phyloP scores from a whole-genome alignment of 805 yeast species.

The Pichia scutulata region DNA sequence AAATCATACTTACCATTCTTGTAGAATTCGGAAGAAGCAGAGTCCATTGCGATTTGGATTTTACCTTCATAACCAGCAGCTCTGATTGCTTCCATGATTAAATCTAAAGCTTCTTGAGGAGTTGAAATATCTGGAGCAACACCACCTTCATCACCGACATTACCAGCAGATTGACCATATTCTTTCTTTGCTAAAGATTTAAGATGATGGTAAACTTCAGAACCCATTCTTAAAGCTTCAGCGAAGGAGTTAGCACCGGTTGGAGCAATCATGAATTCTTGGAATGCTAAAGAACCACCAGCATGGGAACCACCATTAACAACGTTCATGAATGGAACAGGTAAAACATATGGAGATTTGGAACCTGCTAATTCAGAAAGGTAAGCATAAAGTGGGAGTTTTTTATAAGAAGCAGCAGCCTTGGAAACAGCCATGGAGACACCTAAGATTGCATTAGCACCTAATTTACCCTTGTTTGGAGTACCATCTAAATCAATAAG shows the following conservation, averaged over 20 bases:
- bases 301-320: slow-evolving; percentile 99
- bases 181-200: slow-evolving; percentile 87
- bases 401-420: slow-evolving; percentile 97
- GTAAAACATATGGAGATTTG: slow-evolving; percentile 81
- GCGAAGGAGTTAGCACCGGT: slow-evolving; percentile 82
- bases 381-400: slow-evolving; percentile 89
- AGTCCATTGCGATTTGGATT: slow-evolving; percentile 88
- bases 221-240: slow-evolving; percentile 94
- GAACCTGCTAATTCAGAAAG: slow-evolving; percentile 74
- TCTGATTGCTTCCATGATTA: slow-evolving; percentile 83
- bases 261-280: slow-evolving; percentile 99
- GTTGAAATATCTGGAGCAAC: slow-evolving; percentile 97
- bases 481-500: slow-evolving; percentile 88
- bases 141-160: slow-evolving; percentile 99
- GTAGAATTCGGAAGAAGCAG: slow-evolving; percentile 97
- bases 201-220: slow-evolving; percentile 96
- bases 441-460: slow-evolving; percentile 98
- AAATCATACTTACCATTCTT: slow-evolving; percentile 94
- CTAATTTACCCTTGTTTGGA: slow-evolving; percentile 92
- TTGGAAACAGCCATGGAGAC: slow-evolving; percentile 95
- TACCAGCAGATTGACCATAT: slow-evolving; percentile 98
- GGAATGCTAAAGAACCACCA: slow-evolving; percentile 98
- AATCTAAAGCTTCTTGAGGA: slow-evolving; percentile 95
- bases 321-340: slow-evolving; percentile 99
- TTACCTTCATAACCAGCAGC: slow-evolving; percentile 93